phyloP scores from a whole-genome alignment of 164 flowering plant genomes.

The Platanus orientalis region DNA sequence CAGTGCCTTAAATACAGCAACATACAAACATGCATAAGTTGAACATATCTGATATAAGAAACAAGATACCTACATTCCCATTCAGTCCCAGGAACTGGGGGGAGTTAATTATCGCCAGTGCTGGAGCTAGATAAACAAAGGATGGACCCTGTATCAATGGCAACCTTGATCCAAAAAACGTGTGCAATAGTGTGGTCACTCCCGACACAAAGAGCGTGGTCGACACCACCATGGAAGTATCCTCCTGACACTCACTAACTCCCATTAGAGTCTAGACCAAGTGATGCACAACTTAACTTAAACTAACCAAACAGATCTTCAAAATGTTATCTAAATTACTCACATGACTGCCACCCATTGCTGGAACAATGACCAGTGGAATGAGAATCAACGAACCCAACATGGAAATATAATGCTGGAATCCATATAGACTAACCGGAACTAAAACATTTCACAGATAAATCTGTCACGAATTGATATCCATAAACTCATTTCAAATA shows the following conservation, averaged over 20 bases:
- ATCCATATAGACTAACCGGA: constrained; percentile 86
- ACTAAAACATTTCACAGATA: constrained; percentile 45
- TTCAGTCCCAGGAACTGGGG: constrained; percentile 72
- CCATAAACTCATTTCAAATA: not conserved
- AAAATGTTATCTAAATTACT: constrained; percentile 20
- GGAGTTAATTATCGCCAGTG: constrained; percentile 84
- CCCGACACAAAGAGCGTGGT: constrained; percentile 93
- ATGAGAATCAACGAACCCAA: constrained; percentile 87
- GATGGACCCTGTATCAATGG: constrained; percentile 98
- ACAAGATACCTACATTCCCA: constrained; percentile 54
- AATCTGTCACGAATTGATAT: not conserved
- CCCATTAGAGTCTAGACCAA: constrained; percentile 39
- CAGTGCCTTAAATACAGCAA: too few species aligned
- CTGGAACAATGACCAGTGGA: constrained; percentile 96
- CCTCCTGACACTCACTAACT: constrained; percentile 63
- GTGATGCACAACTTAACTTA: constrained; percentile 2
- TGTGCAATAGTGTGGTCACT: constrained; percentile 82
- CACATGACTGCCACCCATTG: constrained; percentile 92
- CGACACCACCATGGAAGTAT: constrained; percentile 78
- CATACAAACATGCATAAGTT: too few species aligned
- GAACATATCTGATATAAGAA: not conserved
- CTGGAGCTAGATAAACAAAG: constrained; percentile 91
- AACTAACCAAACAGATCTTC: not conserved
- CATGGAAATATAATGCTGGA: constrained; percentile 89
- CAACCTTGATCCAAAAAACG: constrained; percentile 82